These are phyloP conservation scores for Leishmania tropica DNA, from an alignment of 208 protist species.

Conservation along the genomic window DNA sequence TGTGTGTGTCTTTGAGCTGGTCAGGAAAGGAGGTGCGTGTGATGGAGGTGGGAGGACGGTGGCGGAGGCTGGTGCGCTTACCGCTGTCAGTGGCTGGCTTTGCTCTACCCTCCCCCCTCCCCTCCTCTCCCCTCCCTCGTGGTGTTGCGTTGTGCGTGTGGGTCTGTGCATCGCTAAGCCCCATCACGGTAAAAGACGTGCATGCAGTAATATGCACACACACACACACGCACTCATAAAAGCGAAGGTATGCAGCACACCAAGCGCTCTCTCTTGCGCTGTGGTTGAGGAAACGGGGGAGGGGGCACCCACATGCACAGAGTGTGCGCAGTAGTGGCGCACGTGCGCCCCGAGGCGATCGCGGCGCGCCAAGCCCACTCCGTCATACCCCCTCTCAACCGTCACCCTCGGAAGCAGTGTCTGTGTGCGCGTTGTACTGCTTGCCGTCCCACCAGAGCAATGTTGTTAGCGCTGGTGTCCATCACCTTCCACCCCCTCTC, in stretches of 20 bases:
- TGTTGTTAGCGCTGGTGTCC: too few species aligned
- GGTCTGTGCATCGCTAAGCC: background rate
- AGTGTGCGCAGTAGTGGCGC: background rate
- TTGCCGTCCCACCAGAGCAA: too few species aligned
- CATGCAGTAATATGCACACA: too few species aligned
- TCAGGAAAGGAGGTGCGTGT: background rate
- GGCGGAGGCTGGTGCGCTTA: background rate
- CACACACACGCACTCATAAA: background rate
- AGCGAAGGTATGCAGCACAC: background rate
- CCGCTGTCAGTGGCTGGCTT: background rate
- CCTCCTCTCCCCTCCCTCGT: background rate
- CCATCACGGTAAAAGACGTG: background rate
- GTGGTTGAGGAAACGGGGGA: background rate
- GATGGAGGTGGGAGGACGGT: background rate
- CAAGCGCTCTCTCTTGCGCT: too few species aligned
- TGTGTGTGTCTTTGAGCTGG: background rate
- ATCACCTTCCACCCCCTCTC: background rate
- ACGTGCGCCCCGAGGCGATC: background rate
- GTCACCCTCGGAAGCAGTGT: background rate
- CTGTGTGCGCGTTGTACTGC: too few species aligned
- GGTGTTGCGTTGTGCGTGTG: too few species aligned
- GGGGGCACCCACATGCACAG: background rate
- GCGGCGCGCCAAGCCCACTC: background rate
- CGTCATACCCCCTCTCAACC: background rate
- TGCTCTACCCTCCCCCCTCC: background rate